Evolutionary conservation across 1,284 basidiomycete species (phyloP), one percentile per base, ranked within the genome.

Genomic region (Rhodotorula sp.): DNA sequence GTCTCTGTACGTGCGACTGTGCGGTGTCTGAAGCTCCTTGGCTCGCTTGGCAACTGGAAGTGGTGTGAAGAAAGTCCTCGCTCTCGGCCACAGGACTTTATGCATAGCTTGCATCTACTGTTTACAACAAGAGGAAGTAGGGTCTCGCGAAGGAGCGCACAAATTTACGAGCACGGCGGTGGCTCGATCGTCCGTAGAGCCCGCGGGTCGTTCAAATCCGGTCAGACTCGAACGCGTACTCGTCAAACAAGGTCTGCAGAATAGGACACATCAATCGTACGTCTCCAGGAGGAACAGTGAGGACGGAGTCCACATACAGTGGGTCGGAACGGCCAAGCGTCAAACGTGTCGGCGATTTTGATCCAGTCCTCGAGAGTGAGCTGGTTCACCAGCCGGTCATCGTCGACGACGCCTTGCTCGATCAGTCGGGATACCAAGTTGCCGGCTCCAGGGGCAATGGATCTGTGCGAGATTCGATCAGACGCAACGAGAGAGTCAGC

Each of bases 321-420:
- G 23, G 73, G 70, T 21, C 66, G 54, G 67, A 76, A 76, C 10
- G 73, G 67, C 75, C 75, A 76, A 5, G 64, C 63, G 28, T 70
- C 65, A 49, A 72, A 76, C 12, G 61, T 60, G 58, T 76, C 50
- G 48, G 71, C 69, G 26, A 76, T 62, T 2, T 70, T 57, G 50
- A 67, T 38, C 75, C 75, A 76, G 18, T 76, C 61, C 10, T 68
- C 49, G 26, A 69, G 49, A 4, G 62, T 57, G 26, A 76, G 52
- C 34, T 71, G n/a, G 23, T 38, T 66, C 21, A 75, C 73, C 23
- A 52, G 28, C 55, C 64, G 66, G n/a, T 55, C 23, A 14, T 28
- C 21, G 5, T 62, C 47, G 23, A 55, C 66, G 7, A 72, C n/a
- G 2, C 71, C 75, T 14, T 56, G 59, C 34, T 59, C 43, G 3